phyloP scores from a whole-genome alignment of 208 protist species.

The Leishmania tarentolae region DNA sequence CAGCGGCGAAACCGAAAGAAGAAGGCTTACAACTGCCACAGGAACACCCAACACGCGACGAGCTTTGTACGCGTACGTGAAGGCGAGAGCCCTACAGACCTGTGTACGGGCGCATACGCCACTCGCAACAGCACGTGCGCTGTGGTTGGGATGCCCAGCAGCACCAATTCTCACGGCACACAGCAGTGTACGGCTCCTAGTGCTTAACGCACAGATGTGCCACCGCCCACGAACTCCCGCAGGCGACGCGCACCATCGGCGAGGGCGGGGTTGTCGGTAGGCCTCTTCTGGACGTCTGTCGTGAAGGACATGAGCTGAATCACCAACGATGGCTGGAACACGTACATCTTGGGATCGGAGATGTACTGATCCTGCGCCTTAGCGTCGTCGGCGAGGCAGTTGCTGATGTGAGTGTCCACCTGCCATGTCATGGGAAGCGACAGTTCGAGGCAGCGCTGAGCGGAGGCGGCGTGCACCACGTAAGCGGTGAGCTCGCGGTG shows the following conservation, averaged over 20 bases:
- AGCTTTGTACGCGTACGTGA: not conserved
- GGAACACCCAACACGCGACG: not conserved
- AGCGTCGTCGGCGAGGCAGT: constrained; percentile 54
- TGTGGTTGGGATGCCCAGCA: not conserved
- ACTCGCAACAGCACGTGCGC: not conserved
- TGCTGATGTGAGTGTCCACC: constrained; percentile 91
- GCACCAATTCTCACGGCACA: not conserved
- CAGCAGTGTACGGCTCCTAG: not conserved
- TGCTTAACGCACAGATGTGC: constrained; percentile 74
- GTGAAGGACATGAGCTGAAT: constrained; percentile 90
- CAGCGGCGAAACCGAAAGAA: not conserved
- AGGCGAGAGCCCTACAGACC: not conserved
- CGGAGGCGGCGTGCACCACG: constrained; percentile 70
- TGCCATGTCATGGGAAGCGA: constrained; percentile 91
- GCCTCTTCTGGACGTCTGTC: constrained; percentile 89
- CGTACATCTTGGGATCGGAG: constrained; percentile 86
- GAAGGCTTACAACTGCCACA: not conserved
- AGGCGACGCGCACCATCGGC: constrained; percentile 88
- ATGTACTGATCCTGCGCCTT: constrained; percentile 82
- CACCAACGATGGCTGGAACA: constrained; percentile 85
- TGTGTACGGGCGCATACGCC: not conserved
- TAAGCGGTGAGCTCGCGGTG: constrained; percentile 92
- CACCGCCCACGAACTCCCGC: constrained; percentile 89
- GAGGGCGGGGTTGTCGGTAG: constrained; percentile 65
- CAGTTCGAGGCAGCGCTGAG: constrained; percentile 78